Evolutionary conservation across 495 filamentous ascomycete genomes (phyloP).

Genomic region (Daldinia loculata): DNA sequence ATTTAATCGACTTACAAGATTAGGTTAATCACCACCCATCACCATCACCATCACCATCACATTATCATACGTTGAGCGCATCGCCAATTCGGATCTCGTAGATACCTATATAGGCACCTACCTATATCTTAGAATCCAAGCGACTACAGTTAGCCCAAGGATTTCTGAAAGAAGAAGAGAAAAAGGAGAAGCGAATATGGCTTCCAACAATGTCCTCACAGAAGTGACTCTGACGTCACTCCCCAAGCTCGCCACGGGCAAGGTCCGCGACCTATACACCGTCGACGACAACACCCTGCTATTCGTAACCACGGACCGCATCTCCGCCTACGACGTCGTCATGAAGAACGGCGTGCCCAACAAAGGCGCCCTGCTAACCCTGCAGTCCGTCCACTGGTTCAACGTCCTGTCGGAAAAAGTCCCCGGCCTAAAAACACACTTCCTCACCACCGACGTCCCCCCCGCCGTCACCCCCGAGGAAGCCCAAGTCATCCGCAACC

Average conservation of each 20-base stretch:
- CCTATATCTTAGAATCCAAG: background rate
- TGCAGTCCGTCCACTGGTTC: slow-evolving; percentile 89
- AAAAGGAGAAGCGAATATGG: slow-evolving; percentile 14
- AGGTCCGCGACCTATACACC: slow-evolving; percentile 85
- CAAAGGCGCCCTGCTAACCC: slow-evolving; percentile 86
- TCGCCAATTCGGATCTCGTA: too few relatives aligned
- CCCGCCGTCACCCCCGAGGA: slow-evolving; percentile 55
- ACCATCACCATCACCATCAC: background rate
- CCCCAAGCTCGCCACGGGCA: slow-evolving; percentile 56
- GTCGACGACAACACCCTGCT: slow-evolving; percentile 79
- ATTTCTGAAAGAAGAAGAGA: background rate
- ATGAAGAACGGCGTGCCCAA: slow-evolving; percentile 86
- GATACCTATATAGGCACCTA: too few relatives aligned
- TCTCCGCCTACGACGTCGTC: slow-evolving; percentile 94
- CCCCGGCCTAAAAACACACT: slow-evolving; percentile 77
- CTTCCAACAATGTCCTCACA: slow-evolving; percentile 14
- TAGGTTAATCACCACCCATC: background rate
- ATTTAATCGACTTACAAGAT: slow-evolving; percentile 7
- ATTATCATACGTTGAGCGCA: background rate
- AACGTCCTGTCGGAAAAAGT: slow-evolving; percentile 69
- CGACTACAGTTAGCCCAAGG: background rate
- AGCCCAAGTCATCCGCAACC: slow-evolving; percentile 64
- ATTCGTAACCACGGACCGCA: slow-evolving; percentile 90
- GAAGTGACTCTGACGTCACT: slow-evolving; percentile 21
- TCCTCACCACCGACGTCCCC: slow-evolving; percentile 75